A percentile compares a stretch with the other conserved stretches of the same genome.
These are phyloP conservation scores for Paramecium sexaurelia DNA, from an alignment of 73 alveolate genomes.

Conservation along the genomic window DNA sequence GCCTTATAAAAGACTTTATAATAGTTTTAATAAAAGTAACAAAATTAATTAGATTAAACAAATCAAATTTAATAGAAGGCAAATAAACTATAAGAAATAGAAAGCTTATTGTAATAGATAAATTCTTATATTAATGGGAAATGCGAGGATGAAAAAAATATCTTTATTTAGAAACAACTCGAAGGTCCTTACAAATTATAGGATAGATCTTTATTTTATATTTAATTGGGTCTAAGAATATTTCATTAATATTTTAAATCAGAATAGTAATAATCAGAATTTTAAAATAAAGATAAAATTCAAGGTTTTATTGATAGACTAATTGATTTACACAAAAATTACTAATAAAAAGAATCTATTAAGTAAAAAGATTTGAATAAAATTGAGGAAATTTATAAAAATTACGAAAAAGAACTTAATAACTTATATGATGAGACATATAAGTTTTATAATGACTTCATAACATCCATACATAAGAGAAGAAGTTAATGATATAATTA, in stretches of 20 bases:
- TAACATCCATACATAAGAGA: not conserved
- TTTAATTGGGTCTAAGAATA: not conserved
- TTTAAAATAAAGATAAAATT: not conserved
- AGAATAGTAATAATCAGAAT: not conserved
- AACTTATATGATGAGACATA: not conserved
- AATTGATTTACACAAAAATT: not conserved
- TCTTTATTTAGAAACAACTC: not conserved
- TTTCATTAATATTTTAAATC: not conserved
- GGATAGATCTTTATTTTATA: not conserved
- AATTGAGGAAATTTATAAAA: not conserved
- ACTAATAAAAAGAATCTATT: not conserved
- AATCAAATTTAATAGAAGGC: not conserved
- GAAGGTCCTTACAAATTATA: not conserved
- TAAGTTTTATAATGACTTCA: not conserved
- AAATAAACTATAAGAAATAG: not conserved
- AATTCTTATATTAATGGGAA: too few relatives aligned
- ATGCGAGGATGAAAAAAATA: not conserved
- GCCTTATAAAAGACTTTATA: too few relatives aligned
- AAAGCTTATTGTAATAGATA: not conserved
- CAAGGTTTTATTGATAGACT: not conserved
- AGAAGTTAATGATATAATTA: not conserved
- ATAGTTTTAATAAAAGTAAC: not conserved
- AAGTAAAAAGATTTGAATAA: not conserved
- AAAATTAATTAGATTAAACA: not conserved
- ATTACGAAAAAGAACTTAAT: not conserved